These are phyloP conservation scores for Lactarius tabidus DNA, from an alignment of 768 basidiomycete species.

Conservation along the genomic window DNA sequence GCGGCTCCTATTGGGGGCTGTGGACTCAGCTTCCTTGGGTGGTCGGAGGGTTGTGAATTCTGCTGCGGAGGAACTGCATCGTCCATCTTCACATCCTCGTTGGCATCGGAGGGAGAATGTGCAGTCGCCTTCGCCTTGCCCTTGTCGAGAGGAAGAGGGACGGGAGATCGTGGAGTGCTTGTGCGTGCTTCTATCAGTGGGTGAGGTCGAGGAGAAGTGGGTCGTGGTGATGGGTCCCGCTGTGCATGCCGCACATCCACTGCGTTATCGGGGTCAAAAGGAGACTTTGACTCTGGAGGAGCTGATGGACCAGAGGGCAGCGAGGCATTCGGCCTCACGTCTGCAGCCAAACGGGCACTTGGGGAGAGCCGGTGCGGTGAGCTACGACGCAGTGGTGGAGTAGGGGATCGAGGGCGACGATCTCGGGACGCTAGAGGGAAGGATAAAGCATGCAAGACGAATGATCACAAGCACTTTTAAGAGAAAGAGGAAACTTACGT, in stretches of 20 bases:
- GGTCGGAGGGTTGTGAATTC: conserved; percentile 13
- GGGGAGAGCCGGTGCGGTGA: conserved; percentile 17
- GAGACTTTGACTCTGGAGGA: conserved; percentile 6
- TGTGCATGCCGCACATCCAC: conserved; percentile 8
- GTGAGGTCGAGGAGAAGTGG: conserved; percentile 9
- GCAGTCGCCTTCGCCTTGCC: conserved; percentile 19
- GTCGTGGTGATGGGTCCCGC: conserved; percentile 8
- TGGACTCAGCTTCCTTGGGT: conserved; percentile 15
- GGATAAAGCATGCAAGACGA: background rate
- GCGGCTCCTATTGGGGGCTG: conserved; percentile 6
- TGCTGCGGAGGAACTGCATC: conserved; percentile 6
- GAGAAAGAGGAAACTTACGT: conserved; percentile 4
- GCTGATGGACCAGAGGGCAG: background rate
- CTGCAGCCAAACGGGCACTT: conserved; percentile 7
- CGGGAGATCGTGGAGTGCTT: background rate
- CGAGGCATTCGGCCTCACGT: background rate
- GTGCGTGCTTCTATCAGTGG: background rate
- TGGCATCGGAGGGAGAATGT: background rate
- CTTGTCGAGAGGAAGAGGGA: conserved; percentile 9
- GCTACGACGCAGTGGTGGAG: conserved; percentile 14
- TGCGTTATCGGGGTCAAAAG: background rate
- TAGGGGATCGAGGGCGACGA: conserved; percentile 16
- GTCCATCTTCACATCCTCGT: conserved; percentile 21
- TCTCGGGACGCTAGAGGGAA: conserved; percentile 11
- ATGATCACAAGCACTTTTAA: background rate